phyloP scores from a whole-genome alignment of 345 rosid genomes.

The Populus pruinosa region DNA sequence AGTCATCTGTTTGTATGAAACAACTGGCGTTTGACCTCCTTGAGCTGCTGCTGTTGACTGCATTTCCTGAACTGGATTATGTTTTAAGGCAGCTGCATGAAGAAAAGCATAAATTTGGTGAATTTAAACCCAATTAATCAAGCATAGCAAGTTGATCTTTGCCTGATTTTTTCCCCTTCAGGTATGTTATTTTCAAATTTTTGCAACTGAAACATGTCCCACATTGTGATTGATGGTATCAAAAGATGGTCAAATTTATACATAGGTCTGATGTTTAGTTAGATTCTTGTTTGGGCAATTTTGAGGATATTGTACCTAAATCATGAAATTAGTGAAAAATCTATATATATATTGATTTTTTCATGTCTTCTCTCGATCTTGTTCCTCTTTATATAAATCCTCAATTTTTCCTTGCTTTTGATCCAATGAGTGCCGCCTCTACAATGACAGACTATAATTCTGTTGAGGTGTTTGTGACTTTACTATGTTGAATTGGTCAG shows the following conservation, averaged over 20 bases:
- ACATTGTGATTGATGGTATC: not conserved
- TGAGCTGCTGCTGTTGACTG: slow-evolving; percentile 65
- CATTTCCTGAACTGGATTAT: slow-evolving; percentile 74
- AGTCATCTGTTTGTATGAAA: slow-evolving; percentile 84
- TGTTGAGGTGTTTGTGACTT: no score
- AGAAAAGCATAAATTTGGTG: slow-evolving; percentile 74
- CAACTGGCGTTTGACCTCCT: slow-evolving; percentile 70
- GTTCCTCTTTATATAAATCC: no score
- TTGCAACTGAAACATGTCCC: slow-evolving; percentile 1
- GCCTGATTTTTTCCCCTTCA: not conserved
- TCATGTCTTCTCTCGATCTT: not conserved
- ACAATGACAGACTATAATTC: not conserved
- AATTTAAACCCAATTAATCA: slow-evolving; percentile 38
- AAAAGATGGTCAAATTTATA: not conserved
- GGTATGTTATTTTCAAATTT: slow-evolving; percentile 12
- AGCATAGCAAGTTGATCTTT: not conserved
- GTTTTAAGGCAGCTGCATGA: slow-evolving; percentile 61
- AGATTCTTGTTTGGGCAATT: slow-evolving; percentile 8
- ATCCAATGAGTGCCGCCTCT: not conserved
- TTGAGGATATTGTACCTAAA: slow-evolving; percentile 34
- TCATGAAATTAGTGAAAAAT: slow-evolving; percentile 14
- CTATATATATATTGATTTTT: not conserved
- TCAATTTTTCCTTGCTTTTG: not conserved
- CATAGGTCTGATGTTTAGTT: slow-evolving; percentile 24
- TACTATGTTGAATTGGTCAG: no score